A percentile compares a stretch with the other conserved stretches of the same genome.
These are phyloP conservation scores for Monosporascus sp. DNA, from an alignment of 2,329 filamentous ascomycete species.

Conservation along the genomic window DNA sequence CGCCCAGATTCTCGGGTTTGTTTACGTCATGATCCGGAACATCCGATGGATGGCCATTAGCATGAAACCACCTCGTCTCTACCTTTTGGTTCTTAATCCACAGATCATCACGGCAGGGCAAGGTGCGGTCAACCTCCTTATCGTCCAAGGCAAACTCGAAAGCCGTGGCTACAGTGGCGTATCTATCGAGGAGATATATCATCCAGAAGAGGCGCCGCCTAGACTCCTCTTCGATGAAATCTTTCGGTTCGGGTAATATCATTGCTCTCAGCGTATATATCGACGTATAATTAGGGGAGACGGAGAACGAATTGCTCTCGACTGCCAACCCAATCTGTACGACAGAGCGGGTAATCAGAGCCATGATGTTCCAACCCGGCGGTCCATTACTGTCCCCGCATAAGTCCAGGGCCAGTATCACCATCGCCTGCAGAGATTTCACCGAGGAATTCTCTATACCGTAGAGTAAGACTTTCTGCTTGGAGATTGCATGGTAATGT, in stretches of 20 bases:
- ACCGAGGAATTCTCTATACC: constrained; percentile 87
- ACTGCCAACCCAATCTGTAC: constrained; percentile 83
- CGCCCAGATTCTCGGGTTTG: constrained; percentile 74
- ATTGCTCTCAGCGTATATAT: constrained; percentile 87
- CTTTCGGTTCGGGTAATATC: constrained; percentile 73
- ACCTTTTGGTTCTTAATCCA: constrained; percentile 80
- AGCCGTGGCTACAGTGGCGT: constrained; percentile 83
- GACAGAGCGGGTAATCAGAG: constrained; percentile 80
- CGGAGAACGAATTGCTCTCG: constrained; percentile 72
- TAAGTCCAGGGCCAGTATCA: constrained; percentile 80
- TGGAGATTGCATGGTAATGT: constrained; percentile 74
- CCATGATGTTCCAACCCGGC: constrained; percentile 87
- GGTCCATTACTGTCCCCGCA: constrained; percentile 85
- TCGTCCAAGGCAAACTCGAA: constrained; percentile 90
- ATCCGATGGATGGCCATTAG: constrained; percentile 38
- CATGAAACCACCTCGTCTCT: constrained; percentile 76
- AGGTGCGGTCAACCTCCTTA: constrained; percentile 78
- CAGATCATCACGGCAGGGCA: constrained; percentile 83
- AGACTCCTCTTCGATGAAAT: constrained; percentile 87
- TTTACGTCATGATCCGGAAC: constrained; percentile 58
- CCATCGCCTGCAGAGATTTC: constrained; percentile 78
- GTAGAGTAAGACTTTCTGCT: constrained; percentile 80
- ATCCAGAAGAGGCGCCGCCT: constrained; percentile 87
- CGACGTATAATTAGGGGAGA: constrained; percentile 73
- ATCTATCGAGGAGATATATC: constrained; percentile 84